Evolutionary conservation across 2,329 filamentous ascomycete species (phyloP).

Genomic region (Sclerotinia nivalis): DNA sequence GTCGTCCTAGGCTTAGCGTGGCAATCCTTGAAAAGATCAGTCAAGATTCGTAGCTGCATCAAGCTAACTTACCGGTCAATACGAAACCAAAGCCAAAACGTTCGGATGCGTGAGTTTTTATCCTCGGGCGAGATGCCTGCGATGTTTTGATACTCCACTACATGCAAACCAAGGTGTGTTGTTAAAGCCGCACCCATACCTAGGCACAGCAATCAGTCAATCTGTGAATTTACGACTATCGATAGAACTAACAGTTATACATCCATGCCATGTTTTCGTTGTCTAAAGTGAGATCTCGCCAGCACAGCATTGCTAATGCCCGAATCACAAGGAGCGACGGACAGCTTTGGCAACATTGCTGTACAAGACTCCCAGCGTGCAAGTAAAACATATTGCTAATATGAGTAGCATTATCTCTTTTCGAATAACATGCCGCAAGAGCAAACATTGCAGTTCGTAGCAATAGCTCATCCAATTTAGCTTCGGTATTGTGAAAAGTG

Average conservation of each 20-base stretch:
- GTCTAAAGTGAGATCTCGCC: conserved; percentile 2
- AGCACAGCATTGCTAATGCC: conserved; percentile 4
- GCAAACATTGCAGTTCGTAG: conserved; percentile 5
- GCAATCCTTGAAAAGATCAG: not conserved
- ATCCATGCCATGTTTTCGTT: conserved; percentile 3
- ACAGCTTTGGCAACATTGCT: not conserved
- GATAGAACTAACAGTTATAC: conserved; percentile 2
- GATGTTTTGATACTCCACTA: not conserved
- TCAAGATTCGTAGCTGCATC: not conserved
- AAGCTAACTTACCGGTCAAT: not conserved
- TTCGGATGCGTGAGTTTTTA: conserved; percentile 7
- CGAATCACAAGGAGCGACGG: not conserved
- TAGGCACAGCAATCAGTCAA: not conserved
- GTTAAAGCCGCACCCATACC: not conserved
- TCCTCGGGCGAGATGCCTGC: not conserved
- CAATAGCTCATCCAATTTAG: conserved; percentile 2
- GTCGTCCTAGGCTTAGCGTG: not conserved
- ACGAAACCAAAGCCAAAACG: conserved; percentile 8
- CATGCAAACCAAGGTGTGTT: conserved; percentile 9
- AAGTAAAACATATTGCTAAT: conserved; percentile 5
- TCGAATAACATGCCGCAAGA: conserved; percentile 1
- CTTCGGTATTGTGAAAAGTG: not conserved
- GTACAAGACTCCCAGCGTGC: not conserved
- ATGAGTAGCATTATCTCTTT: not conserved
- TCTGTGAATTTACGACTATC: not conserved